Evolutionary conservation across 2,329 filamentous ascomycete genomes (phyloP), one percentile per base, ranked within the genome.

Genomic region (Sarocladium oryzae): DNA sequence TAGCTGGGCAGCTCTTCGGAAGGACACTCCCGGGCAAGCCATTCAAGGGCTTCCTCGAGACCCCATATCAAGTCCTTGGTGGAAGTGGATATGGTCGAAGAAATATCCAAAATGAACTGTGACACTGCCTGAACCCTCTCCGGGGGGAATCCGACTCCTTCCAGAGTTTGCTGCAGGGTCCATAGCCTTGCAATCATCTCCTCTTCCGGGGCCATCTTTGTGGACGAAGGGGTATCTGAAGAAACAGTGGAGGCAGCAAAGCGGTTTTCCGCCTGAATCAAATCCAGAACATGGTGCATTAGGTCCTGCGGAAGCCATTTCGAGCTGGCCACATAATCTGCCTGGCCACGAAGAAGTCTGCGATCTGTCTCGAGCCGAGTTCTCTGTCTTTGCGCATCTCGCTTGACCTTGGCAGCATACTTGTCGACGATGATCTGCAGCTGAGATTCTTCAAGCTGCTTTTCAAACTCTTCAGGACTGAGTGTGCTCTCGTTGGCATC

Each of bases 381-480:
- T 55, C 84, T 82, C 63, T 95, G 89, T 18, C 92, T 85, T 56
- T 79, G 74, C 15, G 86, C 84, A 68, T 96, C 91, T 60, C 85
- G 84, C 58, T 85, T 86, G 55, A 86, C 85, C 66, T 92, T 96
- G 36, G 79, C 71, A 0, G 85, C 85, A 67, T 92, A 74, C 62
- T 90, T 93, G 56, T 97, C 92, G 15, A 97, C 85, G 5, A 96
- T 72, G 20, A 88, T 71, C 66, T 97, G 91, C 33, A 99, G 74
- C 60, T 95, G 89, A n/a, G 89, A 86, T 60, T 90, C 86, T 65
- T 96, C 89, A 15, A 97, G 78, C 61, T 95, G 89, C 56, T 75
- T 84, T 63, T 96, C 93, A 49, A 96, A 86, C 65, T 97, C 89
- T 63, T 96, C 92, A 1, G 92, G 86, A 46, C 82, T 89, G 56